Evolutionary conservation across 2,329 filamentous ascomycete species (phyloP).

Genomic region (Botrytis deweyae): DNA sequence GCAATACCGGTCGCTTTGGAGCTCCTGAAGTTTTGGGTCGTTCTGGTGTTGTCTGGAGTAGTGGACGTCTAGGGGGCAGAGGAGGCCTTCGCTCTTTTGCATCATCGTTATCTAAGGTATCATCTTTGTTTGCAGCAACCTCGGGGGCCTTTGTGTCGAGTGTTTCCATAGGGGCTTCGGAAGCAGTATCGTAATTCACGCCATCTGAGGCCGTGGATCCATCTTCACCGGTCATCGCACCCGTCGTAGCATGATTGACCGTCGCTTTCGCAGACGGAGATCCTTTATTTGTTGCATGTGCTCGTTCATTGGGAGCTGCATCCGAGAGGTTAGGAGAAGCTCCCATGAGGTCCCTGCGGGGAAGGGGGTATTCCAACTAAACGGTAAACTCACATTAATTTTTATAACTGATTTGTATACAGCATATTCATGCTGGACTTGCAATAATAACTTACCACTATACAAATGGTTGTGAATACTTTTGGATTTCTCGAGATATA

Average conservation of each 20-base stretch:
- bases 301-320: conserved; percentile 26
- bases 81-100: conserved; percentile 44
- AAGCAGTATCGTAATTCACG: background rate
- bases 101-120: conserved; percentile 24
- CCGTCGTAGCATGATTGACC: conserved; percentile 29
- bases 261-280: conserved; percentile 27
- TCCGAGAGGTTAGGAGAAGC: conserved; percentile 22
- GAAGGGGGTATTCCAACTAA: background rate
- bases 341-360: conserved; percentile 30
- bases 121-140: conserved; percentile 8
- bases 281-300: conserved; percentile 25
- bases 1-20: conserved; percentile 41
- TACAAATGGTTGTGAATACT: background rate
- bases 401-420: background rate
- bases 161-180: conserved; percentile 3
- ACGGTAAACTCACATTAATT: conserved; percentile 10
- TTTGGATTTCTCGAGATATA: background rate
- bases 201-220: conserved; percentile 26
- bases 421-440: conserved; percentile 4
- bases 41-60: conserved; percentile 30
- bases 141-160: background rate
- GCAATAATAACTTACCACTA: background rate
- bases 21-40: conserved; percentile 25
- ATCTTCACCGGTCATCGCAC: conserved; percentile 31
- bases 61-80: conserved; percentile 47